Evolutionary conservation across 2,329 filamentous ascomycete genomes (phyloP).

Genomic region (Fusarium fracticaudum): DNA sequence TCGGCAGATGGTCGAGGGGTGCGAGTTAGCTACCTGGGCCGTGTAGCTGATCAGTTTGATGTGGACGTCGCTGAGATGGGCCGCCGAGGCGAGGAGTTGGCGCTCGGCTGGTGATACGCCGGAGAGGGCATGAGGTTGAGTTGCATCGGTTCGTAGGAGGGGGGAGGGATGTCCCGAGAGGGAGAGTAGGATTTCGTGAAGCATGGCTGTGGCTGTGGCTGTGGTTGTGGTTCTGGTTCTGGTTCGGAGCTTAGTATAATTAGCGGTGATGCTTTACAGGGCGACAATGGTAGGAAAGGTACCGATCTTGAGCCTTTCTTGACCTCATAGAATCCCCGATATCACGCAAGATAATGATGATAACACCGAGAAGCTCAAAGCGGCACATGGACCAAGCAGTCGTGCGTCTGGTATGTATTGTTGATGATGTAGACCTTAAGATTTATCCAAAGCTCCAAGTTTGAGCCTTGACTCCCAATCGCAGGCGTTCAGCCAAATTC

Average conservation of each 20-base stretch:
- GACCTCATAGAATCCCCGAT: slow-evolving; percentile 53
- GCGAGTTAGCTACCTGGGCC: slow-evolving; percentile 72
- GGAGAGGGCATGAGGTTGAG: slow-evolving; percentile 57
- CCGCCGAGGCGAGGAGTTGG: slow-evolving; percentile 80
- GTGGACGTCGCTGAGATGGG: slow-evolving; percentile 81
- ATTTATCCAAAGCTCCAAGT: not conserved
- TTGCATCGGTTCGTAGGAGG: slow-evolving; percentile 71
- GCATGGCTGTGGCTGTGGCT: slow-evolving; percentile 66
- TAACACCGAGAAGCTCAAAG: slow-evolving; percentile 61
- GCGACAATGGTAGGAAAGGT: not conserved
- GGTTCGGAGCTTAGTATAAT: slow-evolving; percentile 20
- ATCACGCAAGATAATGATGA: slow-evolving; percentile 59
- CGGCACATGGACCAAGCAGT: slow-evolving; percentile 58
- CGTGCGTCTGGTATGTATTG: not conserved
- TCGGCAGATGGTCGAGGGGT: slow-evolving; percentile 85
- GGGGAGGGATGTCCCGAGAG: slow-evolving; percentile 93
- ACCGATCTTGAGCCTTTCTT: slow-evolving; percentile 45
- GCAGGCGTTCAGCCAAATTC: not conserved
- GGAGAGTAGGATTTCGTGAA: slow-evolving; percentile 97
- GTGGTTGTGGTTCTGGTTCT: slow-evolving; percentile 15
- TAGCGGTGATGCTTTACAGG: slow-evolving; percentile 14
- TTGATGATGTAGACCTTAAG: not conserved
- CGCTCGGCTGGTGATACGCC: slow-evolving; percentile 80
- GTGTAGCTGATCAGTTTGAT: slow-evolving; percentile 75
- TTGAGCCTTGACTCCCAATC: not conserved